Conservation (phyloP, 1,139 yeast genomes). For the Pichia cactophila region DNA sequence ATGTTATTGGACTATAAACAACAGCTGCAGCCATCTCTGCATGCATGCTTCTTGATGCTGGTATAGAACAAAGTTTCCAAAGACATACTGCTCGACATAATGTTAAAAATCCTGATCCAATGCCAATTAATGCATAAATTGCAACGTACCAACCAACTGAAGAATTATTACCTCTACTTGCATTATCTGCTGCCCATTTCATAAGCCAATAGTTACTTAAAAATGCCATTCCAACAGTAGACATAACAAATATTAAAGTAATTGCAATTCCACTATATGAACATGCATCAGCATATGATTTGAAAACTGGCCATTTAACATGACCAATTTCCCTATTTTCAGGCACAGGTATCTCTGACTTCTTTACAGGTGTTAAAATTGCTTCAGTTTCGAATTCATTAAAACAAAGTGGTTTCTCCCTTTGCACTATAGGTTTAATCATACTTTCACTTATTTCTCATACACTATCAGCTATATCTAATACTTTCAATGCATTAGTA, state of each 20-base stretch:
- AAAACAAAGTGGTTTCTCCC: slow-evolving; percentile 7
- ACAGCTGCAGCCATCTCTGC: slow-evolving; percentile 56
- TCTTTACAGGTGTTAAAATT: slow-evolving; percentile 45
- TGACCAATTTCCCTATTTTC: slow-evolving; percentile 40
- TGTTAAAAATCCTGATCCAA: slow-evolving; percentile 43
- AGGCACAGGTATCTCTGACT: slow-evolving; percentile 1
- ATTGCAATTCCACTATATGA: slow-evolving; percentile 43
- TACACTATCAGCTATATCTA: slow-evolving; percentile 58
- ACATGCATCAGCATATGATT: slow-evolving; percentile 61
- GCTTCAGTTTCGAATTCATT: slow-evolving; percentile 47
- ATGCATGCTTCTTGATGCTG: slow-evolving; percentile 57
- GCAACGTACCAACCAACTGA: slow-evolving; percentile 48
- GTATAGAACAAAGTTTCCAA: slow-evolving; percentile 54
- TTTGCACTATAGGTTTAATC: slow-evolving; percentile 2
- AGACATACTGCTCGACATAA: slow-evolving; percentile 46
- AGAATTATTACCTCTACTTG: slow-evolving; percentile 38
- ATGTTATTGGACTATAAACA: slow-evolving; percentile 65
- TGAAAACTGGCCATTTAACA: slow-evolving; percentile 57
- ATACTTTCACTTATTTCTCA: slow-evolving; percentile 43
- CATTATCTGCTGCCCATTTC: slow-evolving; percentile 49
- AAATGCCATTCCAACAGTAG: slow-evolving; percentile 42
- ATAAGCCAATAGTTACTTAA: slow-evolving; percentile 51
- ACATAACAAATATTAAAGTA: slow-evolving; percentile 35
- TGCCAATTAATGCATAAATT: slow-evolving; percentile 49
- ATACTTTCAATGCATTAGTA: slow-evolving; percentile 71